Evolutionary conservation across 129 eudicot species (phyloP), one percentile per base, ranked within the genome.

Genomic region (Scalesia atractyloides): DNA sequence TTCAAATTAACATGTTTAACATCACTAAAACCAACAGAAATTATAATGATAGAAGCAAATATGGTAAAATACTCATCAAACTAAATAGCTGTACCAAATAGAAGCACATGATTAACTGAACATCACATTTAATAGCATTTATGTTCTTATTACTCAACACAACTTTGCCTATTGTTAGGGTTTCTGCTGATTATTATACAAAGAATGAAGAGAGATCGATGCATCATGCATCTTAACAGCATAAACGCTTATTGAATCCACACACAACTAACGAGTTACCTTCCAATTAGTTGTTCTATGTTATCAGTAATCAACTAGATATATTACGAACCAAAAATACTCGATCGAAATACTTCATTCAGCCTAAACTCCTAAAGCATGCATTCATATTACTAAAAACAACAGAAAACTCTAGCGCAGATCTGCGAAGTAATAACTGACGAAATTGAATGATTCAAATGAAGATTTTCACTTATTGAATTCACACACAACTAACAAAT

Each of bases 401-500:
- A 30, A 30, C 30, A 30, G 34, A 30, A 30, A 30, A 30, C 34
- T 30, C 4, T 30, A 30, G 34, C 34, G 51, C 69, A 58, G 75
- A 76, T 76, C 53, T 62, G 58, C 61, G 8, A 11, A 26, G 63
- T 17, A 57, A 20, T 11, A 66, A 66, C 14, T 30, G 34, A 30
- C 5, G 34, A 30, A 30, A 30, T 30, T 30, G 34, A 30, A 30
- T 30, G 34, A 30, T 2, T 30, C 34, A 30, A 30, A 30, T 4
- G 34, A 30, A 30, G 4, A 30, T 3, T 30, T 9, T 2, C 30
- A 14, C 54, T 24, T 19, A 59, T 59, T 44, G 53, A 47, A 60
- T 60, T 48, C 69, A 73, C 64, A 13, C 18, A 73, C 62, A 73
- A 17, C 5, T 46, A 60, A 73, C 77, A 7, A 73, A n/a, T 18